phyloP scores from a whole-genome alignment of 768 basidiomycete genomes.

The Trichaptum fuscoviolaceum region DNA sequence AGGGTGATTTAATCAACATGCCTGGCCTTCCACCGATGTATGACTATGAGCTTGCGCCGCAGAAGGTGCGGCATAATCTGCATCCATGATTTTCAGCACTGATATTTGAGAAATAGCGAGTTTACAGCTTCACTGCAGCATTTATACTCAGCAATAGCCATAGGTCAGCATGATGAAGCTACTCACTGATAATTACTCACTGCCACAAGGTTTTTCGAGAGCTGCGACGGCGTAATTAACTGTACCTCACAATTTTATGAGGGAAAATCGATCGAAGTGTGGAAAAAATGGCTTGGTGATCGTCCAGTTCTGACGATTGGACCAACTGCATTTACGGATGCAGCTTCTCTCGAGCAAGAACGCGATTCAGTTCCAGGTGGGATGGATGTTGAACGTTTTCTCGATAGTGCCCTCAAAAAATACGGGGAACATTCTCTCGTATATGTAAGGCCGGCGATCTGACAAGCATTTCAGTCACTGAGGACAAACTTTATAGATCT shows the following conservation, averaged over 20 bases:
- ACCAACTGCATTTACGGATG: constrained; percentile 13
- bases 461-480: background rate
- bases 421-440: constrained; percentile 16
- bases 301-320: constrained; percentile 12
- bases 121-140: background rate
- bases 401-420: constrained; percentile 11
- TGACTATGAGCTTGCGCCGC: constrained; percentile 8
- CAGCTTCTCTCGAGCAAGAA: constrained; percentile 5
- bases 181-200: background rate
- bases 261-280: constrained; percentile 10
- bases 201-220: background rate
- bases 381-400: constrained; percentile 13
- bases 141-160: background rate
- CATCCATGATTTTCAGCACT: background rate
- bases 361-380: constrained; percentile 9
- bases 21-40: constrained; percentile 12
- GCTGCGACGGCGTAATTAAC: constrained; percentile 16
- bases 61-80: constrained; percentile 3
- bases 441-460: constrained; percentile 14
- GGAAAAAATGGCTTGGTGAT: constrained; percentile 11
- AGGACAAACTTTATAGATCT: constrained; percentile 13
- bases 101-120: background rate
- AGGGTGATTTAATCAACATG: constrained; percentile 3
- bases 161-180: background rate
- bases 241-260: constrained; percentile 12